Conservation (phyloP, 2,329 filamentous ascomycete genomes). For the Shiraia sp. region DNA sequence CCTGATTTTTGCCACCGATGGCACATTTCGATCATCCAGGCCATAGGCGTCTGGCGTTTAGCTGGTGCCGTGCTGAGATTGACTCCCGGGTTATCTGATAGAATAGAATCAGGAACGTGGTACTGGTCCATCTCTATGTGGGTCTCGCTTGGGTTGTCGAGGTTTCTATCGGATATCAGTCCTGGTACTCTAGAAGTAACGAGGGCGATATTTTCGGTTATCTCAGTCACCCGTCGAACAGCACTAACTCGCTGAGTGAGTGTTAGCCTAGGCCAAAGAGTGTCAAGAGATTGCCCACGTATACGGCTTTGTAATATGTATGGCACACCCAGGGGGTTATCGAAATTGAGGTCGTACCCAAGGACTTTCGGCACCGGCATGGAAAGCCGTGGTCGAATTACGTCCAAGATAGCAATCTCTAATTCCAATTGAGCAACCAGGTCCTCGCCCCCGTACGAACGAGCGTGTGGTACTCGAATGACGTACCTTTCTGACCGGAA, state of each 20-base stretch:
- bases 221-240: background rate
- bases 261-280: background rate
- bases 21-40: background rate
- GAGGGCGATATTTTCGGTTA: constrained; percentile 4
- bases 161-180: background rate
- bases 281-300: background rate
- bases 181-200: constrained; percentile 6
- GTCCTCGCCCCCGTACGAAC: background rate
- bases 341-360: background rate
- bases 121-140: constrained; percentile 1
- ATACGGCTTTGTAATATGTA: constrained; percentile 7
- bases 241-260: background rate
- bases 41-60: constrained; percentile 4
- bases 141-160: background rate
- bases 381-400: background rate
- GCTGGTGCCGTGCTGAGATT: background rate
- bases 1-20: constrained; percentile 5
- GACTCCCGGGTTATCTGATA: too few relatives aligned
- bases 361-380: constrained; percentile 3
- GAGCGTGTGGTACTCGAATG: background rate
- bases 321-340: constrained; percentile 1
- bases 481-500: too few relatives aligned
- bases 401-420: constrained; percentile 1
- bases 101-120: background rate
- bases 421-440: background rate